Evolutionary conservation across 192 early-diverging fungal genomes (phyloP), one percentile per base, ranked within the genome.

Genomic region (Phycomyces nitens): DNA sequence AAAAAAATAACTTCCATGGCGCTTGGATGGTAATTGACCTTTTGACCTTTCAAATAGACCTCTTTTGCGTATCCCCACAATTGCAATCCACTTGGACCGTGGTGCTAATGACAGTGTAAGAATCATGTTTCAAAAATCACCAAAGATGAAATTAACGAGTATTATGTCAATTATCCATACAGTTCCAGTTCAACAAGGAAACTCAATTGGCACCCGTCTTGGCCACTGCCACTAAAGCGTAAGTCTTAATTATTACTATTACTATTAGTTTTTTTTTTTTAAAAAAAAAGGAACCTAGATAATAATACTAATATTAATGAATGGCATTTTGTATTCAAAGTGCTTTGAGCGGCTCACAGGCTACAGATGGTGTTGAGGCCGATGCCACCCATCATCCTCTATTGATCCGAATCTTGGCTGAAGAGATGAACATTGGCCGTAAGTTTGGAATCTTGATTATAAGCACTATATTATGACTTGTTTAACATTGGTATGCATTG

Each of bases 61-160:
- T 8, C 93, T 99, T 55, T 80, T 99, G 64, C 87, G 94, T 60
- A 92, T 99, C 58, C 97, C 97, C 26, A 96, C 93, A 15, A 79
- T 99, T 52, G 97, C 96, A 40, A 98, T 98, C 71, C 96, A 99
- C 70, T 79, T 99, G 66, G 94, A 99, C 69, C 85, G 94, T 53
- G 68, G 75, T 53, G 86, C 89, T 53, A 77, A 79, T 73, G 77
- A 77, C 6, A 87, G 91, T 40, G 67, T 69, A 57, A 62, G 60
- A 54, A 24, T 43, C 7, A n/a, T 39, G 39, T 21, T 26, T 5
- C 3, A 26, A 24, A n/a, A 26, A 56, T 2, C 4, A n/a, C n/a
- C 9, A 69, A 5, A 29, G 16, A 4, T 23, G n/a, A 23, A 47
- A 15, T 24, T 18, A 52, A 54, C 18, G 2, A 26, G 23, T 26